Evolutionary conservation across 768 basidiomycete species (phyloP).

Genomic region (Lenzites betulinus): DNA sequence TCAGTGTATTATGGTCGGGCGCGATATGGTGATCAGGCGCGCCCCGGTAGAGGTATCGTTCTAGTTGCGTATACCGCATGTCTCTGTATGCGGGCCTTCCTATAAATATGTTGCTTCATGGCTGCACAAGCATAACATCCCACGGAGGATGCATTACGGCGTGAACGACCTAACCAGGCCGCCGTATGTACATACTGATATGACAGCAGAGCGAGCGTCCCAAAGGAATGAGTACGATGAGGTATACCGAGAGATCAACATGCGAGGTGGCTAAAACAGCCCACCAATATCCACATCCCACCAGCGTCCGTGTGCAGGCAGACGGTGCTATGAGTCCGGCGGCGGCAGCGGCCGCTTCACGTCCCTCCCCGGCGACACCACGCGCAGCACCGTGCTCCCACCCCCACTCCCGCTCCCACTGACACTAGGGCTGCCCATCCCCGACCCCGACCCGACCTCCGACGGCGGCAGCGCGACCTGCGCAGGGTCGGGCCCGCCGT

Average conservation of each 20-base stretch:
- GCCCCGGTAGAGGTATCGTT: constrained; percentile 19
- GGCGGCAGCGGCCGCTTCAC: not conserved
- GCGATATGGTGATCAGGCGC: constrained; percentile 26
- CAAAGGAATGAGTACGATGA: not conserved
- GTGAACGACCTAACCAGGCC: too few species aligned
- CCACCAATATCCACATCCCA: too few species aligned
- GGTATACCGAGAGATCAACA: not conserved
- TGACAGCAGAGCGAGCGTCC: not conserved
- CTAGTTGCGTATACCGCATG: not conserved
- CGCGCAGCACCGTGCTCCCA: not conserved
- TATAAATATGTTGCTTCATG: too few species aligned
- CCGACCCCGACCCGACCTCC: not conserved
- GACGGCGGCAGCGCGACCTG: not conserved
- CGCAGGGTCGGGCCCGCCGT: not conserved
- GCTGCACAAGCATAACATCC: too few species aligned
- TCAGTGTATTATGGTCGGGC: constrained; percentile 30
- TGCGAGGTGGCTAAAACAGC: not conserved
- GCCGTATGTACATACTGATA: not conserved
- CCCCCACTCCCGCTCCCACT: not conserved
- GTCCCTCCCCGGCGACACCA: not conserved
- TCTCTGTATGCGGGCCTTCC: not conserved
- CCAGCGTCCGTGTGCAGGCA: not conserved
- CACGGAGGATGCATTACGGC: too few species aligned
- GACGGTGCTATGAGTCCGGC: not conserved
- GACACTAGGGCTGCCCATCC: not conserved